Evolutionary conservation across 208 protist genomes (phyloP).

Genomic region (Porcisia hertigi): DNA sequence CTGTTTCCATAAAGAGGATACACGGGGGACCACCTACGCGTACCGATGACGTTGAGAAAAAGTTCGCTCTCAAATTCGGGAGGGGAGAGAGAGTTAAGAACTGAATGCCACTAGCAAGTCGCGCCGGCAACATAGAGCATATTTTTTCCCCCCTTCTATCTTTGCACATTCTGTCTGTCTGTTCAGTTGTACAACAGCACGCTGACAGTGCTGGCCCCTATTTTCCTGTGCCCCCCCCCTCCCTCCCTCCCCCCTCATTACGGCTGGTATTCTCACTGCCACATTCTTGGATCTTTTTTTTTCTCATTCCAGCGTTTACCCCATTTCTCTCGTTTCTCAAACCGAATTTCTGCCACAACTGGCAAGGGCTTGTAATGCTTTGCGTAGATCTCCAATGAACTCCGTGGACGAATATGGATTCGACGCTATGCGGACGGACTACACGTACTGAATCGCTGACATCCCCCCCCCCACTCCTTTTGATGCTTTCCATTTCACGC

Average conservation of each 20-base stretch:
- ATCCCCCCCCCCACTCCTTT: too few species aligned
- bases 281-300: slow-evolving; percentile 3
- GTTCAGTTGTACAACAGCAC: neutral
- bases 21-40: neutral
- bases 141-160: neutral
- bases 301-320: neutral
- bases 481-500: too few species aligned
- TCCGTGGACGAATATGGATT: too few species aligned
- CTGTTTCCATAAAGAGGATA: neutral
- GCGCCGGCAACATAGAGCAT: neutral
- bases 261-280: neutral
- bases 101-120: neutral
- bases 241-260: neutral
- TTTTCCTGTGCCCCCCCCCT: neutral
- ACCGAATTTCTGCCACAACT: too few species aligned
- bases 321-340: too few species aligned
- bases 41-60: neutral
- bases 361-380: too few species aligned
- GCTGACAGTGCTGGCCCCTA: neutral
- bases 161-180: neutral
- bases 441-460: too few species aligned
- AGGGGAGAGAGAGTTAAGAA: neutral
- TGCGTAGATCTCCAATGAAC: too few species aligned
- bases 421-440: too few species aligned
- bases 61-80: neutral